phyloP scores from a whole-genome alignment of 73 alveolate species.

The Paramecium sonneborni region DNA sequence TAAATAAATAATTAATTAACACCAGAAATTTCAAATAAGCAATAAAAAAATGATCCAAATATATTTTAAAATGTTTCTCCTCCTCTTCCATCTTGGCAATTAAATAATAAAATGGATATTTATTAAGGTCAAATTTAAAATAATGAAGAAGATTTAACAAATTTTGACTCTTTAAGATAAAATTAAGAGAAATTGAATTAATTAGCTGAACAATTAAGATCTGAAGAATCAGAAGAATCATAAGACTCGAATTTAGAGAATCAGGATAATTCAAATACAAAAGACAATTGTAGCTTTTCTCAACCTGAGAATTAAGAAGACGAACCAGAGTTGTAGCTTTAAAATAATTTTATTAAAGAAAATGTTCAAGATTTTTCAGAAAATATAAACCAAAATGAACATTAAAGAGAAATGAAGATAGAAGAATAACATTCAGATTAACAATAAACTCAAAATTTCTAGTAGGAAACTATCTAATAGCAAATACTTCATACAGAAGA shows the following conservation, averaged over 20 bases:
- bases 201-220: slow-evolving; percentile 9
- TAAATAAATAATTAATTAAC: not conserved
- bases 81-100: not conserved
- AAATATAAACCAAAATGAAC: not conserved
- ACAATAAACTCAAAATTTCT: not conserved
- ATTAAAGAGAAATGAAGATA: not conserved
- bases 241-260: not conserved
- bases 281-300: not conserved
- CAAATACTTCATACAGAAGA: not conserved
- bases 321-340: too few species aligned
- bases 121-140: not conserved
- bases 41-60: not conserved
- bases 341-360: not conserved
- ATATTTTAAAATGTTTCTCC: not conserved
- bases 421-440: not conserved
- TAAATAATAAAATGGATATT: not conserved
- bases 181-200: slow-evolving; percentile 6
- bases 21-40: not conserved
- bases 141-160: not conserved
- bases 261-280: not conserved
- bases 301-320: not conserved
- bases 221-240: slow-evolving; percentile 37
- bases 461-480: not conserved
- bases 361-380: not conserved
- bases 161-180: not conserved